Evolutionary conservation across 208 protist species (phyloP), one percentile per base, ranked within the genome.

Genomic region (Wallacemonas sp.): DNA sequence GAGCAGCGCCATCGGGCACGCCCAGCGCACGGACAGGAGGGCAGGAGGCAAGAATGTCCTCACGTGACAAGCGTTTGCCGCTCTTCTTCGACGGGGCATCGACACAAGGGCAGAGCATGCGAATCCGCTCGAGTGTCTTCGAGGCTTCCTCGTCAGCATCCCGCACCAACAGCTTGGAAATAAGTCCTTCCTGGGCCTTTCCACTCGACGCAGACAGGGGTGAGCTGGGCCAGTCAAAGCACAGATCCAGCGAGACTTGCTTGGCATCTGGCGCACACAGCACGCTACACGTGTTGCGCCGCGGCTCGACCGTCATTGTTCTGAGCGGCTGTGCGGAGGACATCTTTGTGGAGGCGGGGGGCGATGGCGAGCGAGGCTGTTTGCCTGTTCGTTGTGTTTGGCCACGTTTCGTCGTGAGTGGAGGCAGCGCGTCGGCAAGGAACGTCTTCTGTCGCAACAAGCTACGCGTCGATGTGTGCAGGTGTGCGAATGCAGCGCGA

Each of bases 81-180:
- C 2, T 66, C 49, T 66, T 73, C 59, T 72, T 75, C 39, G 21
- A 26, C 54, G 38, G 68, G 46, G 12, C 64, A 38, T 28, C 55
- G 39, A 44, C 17, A 53, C 58, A 4, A 75, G 78, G 4, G 73
- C 65, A 83, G 27, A 96, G 80, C 63, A 96, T 71, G 9, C 80
- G 82, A 38, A 96, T 84, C 31, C 90, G 90, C 26, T 90, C 84
- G 30, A 96, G 66, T 39, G 86, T 89, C 66, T 85, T 86, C 0
- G 51, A 41, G 0, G 87, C 90, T 8, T 59, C 26, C 60, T 88
- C 85, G 17, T 69, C 65, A 19, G 72, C 75, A n/a, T 84, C 77
- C n/a, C 90, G 81, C 17, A 71, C 77, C 86, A 96, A 88, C 33
- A 79, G 88, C 64, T 96, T 96, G 21, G 30, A 33, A 19, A 58